phyloP scores from a whole-genome alignment of 495 filamentous ascomycete genomes.

The Aspergillus sparsus region DNA sequence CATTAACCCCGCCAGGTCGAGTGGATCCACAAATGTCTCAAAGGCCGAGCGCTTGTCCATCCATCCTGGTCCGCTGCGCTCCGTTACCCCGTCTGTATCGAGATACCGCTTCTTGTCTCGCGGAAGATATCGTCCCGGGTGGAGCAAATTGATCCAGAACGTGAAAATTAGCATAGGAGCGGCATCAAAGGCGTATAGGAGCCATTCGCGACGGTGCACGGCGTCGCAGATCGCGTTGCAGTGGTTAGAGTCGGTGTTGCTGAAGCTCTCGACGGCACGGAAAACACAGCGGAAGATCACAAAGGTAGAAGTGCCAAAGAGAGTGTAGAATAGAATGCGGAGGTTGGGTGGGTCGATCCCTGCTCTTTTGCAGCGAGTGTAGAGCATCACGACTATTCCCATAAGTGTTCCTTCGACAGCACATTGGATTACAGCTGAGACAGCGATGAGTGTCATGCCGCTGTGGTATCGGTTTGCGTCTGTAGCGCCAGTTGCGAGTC shows the following conservation, averaged over 20 bases:
- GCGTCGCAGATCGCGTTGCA: constrained; percentile 28
- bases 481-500: constrained; percentile 29
- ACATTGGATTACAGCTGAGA: constrained; percentile 38
- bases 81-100: constrained; percentile 33
- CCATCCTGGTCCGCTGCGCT: constrained; percentile 46
- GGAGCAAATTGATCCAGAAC: constrained; percentile 40
- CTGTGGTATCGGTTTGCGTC: constrained; percentile 25
- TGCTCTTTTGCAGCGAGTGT: constrained; percentile 29
- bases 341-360: constrained; percentile 36
- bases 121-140: constrained; percentile 37
- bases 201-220: constrained; percentile 40
- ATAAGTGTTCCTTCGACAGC: constrained; percentile 39
- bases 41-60: constrained; percentile 31
- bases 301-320: constrained; percentile 41
- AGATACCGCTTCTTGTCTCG: constrained; percentile 35
- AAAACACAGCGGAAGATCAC: constrained; percentile 26
- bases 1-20: constrained; percentile 34
- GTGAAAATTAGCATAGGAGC: constrained; percentile 43
- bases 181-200: constrained; percentile 42
- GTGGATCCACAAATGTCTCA: constrained; percentile 39
- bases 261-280: constrained; percentile 41
- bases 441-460: constrained; percentile 36
- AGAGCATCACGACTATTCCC: constrained; percentile 36
- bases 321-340: constrained; percentile 34
- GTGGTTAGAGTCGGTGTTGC: constrained; percentile 18